phyloP scores from a whole-genome alignment of 345 rosid species.

The Brassica carinata region DNA sequence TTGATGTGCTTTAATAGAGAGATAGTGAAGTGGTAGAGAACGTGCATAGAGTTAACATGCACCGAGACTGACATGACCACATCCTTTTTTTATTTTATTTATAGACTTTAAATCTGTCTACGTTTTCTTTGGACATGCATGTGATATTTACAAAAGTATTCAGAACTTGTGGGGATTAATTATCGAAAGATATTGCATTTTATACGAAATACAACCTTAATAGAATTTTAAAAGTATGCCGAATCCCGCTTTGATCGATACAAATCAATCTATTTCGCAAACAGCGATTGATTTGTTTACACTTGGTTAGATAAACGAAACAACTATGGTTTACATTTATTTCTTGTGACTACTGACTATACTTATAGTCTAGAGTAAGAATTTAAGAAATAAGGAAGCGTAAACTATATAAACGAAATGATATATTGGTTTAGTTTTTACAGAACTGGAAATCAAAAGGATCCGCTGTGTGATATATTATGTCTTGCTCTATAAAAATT shows the following conservation, averaged over 20 bases:
- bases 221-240: neutral
- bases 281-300: neutral
- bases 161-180: neutral
- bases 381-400: neutral
- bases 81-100: neutral
- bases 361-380: neutral
- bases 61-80: slow-evolving; percentile 37
- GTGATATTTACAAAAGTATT: slow-evolving; percentile 9
- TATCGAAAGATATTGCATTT: neutral
- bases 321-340: neutral
- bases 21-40: slow-evolving; percentile 27
- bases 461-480: neutral
- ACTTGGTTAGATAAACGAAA: neutral
- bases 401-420: neutral
- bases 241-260: slow-evolving; percentile 2
- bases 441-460: neutral
- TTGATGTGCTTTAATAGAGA: slow-evolving; percentile 22
- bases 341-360: neutral
- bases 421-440: neutral
- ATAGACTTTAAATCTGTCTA: slow-evolving; percentile 12
- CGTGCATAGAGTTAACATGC: slow-evolving; percentile 39
- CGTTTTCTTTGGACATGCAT: slow-evolving; percentile 32
- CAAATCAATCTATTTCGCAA: neutral
- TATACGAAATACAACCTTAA: neutral
- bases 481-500: neutral